Percentiles rank a stretch among this genome's conserved stretches.
These are phyloP conservation scores for Misopates orontium DNA, from an alignment of 257 asterid species.

Conservation along the genomic window DNA sequence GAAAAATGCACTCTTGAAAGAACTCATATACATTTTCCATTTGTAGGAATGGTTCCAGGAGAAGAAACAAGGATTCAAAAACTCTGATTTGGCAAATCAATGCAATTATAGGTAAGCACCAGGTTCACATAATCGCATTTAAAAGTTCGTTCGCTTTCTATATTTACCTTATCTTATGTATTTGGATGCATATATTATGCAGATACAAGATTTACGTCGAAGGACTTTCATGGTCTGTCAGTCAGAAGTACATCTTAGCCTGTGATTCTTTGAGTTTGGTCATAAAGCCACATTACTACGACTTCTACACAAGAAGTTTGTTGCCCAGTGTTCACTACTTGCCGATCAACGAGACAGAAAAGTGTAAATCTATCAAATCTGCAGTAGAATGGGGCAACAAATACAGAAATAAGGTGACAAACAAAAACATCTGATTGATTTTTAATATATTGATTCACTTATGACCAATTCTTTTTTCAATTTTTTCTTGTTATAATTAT, in stretches of 20 bases:
- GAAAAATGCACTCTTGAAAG: too few species aligned
- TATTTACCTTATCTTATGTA: not conserved
- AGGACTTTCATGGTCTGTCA: constrained; percentile 89
- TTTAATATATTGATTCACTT: not conserved
- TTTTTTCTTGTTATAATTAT: not conserved
- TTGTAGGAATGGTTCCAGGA: constrained; percentile 68
- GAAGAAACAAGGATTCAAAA: constrained; percentile 55
- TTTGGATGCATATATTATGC: constrained; percentile 20
- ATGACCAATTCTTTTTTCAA: too few species aligned
- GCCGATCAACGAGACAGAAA: constrained; percentile 52
- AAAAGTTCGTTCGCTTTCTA: not conserved
- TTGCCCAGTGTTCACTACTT: constrained; percentile 73
- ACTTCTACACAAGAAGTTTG: constrained; percentile 79
- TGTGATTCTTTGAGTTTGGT: constrained; percentile 74
- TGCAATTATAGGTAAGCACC: constrained; percentile 62
- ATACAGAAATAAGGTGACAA: constrained; percentile 51
- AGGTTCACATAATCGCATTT: not conserved
- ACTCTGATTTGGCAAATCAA: constrained; percentile 60
- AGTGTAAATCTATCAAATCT: constrained; percentile 60
- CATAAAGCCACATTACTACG: constrained; percentile 59
- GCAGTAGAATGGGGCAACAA: constrained; percentile 94
- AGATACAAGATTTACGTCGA: constrained; percentile 84
- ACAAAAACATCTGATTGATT: not conserved
- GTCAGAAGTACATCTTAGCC: constrained; percentile 83
- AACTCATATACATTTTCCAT: too few species aligned